Evolutionary conservation across 441 rosid species (phyloP).

Genomic region (Euphorbia corollata): DNA sequence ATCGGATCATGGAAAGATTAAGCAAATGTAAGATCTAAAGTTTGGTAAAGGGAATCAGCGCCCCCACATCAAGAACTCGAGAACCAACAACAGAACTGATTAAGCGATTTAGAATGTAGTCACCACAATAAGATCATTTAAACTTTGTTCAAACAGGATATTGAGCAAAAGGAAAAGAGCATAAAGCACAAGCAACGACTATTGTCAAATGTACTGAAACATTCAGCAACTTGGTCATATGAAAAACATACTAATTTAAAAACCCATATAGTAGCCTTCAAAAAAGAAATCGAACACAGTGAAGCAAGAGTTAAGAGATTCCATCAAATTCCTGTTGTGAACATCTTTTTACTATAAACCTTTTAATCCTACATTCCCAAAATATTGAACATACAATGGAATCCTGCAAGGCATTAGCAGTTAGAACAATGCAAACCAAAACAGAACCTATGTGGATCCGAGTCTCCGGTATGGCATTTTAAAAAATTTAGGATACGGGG

Average conservation of each 20-base stretch:
- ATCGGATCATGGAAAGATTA: not conserved
- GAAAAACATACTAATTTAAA: not conserved
- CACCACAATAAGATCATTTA: not conserved
- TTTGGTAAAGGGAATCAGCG: not conserved
- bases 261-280: not conserved
- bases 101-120: not conserved
- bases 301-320: not conserved
- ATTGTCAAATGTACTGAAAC: not conserved
- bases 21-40: not conserved
- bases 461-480: too few relatives aligned
- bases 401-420: constrained; percentile 6
- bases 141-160: not conserved
- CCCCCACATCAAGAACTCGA: not conserved
- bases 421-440: too few relatives aligned
- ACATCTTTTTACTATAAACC: not conserved
- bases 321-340: not conserved
- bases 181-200: not conserved
- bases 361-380: not conserved
- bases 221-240: not conserved
- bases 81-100: not conserved
- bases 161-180: not conserved
- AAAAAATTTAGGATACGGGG: too few relatives aligned
- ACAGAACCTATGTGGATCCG: too few relatives aligned
- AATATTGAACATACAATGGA: not conserved
- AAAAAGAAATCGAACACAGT: too few relatives aligned